Conservation (phyloP, 805 yeast genomes). For the Spencermartinsiella europaea region DNA sequence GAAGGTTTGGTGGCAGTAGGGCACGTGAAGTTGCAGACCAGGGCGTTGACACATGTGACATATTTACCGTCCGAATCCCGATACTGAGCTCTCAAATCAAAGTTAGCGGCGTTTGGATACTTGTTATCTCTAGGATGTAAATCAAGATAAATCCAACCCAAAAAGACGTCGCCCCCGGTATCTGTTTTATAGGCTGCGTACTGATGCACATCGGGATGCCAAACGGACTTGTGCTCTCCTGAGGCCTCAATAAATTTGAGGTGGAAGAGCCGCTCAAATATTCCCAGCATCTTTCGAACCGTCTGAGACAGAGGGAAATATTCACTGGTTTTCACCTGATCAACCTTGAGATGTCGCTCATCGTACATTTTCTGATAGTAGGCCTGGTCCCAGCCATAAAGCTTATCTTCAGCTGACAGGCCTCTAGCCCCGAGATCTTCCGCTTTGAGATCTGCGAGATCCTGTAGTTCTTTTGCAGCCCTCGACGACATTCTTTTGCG, state of each 20-base stretch:
- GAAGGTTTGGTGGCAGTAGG: slow-evolving; percentile 68
- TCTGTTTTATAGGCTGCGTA: slow-evolving; percentile 47
- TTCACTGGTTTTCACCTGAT: slow-evolving; percentile 65
- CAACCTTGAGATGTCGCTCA: slow-evolving; percentile 66
- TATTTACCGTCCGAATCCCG: slow-evolving; percentile 44
- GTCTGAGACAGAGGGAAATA: slow-evolving; percentile 73
- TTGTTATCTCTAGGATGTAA: slow-evolving; percentile 82
- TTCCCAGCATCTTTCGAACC: slow-evolving; percentile 59
- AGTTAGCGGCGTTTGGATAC: slow-evolving; percentile 85
- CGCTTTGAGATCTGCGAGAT: slow-evolving; percentile 48
- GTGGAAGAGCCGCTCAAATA: slow-evolving; percentile 66
- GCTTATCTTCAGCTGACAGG: slow-evolving; percentile 33
- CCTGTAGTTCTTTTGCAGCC: slow-evolving; percentile 50
- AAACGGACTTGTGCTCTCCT: slow-evolving; percentile 39
- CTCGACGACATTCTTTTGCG: slow-evolving; percentile 52
- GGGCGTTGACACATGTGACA: slow-evolving; percentile 63
- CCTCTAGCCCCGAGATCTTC: slow-evolving; percentile 45
- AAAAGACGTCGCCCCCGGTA: slow-evolving; percentile 45
- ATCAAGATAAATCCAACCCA: slow-evolving; percentile 77
- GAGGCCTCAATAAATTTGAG: slow-evolving; percentile 51
- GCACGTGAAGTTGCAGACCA: slow-evolving; percentile 80
- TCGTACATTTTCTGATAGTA: slow-evolving; percentile 62
- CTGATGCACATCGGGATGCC: slow-evolving; percentile 79
- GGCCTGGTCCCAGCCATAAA: slow-evolving; percentile 69
- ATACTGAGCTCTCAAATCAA: slow-evolving; percentile 60